Base-by-base conservation (phyloP, 169 alveolate species). In the Plasmodium reichenowi region DNA sequence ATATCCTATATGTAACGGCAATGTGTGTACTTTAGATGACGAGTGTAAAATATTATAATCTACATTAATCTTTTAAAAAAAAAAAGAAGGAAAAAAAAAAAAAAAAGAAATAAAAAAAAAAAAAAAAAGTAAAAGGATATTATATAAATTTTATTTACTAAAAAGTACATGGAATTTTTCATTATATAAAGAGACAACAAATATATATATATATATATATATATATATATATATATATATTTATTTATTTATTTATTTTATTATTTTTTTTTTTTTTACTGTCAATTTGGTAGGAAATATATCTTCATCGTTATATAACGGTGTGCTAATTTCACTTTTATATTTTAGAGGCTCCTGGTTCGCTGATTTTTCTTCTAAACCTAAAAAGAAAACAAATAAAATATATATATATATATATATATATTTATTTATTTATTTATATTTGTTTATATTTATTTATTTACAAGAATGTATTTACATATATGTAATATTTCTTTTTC, bases 1-100 rank as follows among this genome's bases (percentile, higher is more conserved):
- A 54, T 76, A 92, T 7, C 95, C 95, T 47, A 92, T 45, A n/a
- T 73, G 88, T 54, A 91, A 59, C 10, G 85, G 92, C 8, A 92
- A 24, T 6, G 70, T 76, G 24, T 74, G 47, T 29, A 52, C 22
- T 10, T 47, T 38, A 3, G 38, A 17, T 7, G 76, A 64, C 26
- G 71, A 43, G 15, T 66, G 54, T n/a, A 78, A 22, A n/a, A 78
- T 15, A 20, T 59, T 64, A n/a, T 78, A 78, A 15, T 66, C 67
- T 78, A 78, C 26, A 32, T 24, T 59, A 6, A 78, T 10, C 89
- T 78, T 43, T 17, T 15, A 9, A 38, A 20, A 43, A 10, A 22
- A 47, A n/a, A 20, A 68, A 52, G 47, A 38, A 74, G n/a, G 3
- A 38, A 66, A 13, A 66, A 12, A 2, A 59, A 20, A 43, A 10